These are phyloP conservation scores for Trichoderma harzianum DNA, from an alignment of 2,329 filamentous ascomycete genomes.

Conservation along the genomic window DNA sequence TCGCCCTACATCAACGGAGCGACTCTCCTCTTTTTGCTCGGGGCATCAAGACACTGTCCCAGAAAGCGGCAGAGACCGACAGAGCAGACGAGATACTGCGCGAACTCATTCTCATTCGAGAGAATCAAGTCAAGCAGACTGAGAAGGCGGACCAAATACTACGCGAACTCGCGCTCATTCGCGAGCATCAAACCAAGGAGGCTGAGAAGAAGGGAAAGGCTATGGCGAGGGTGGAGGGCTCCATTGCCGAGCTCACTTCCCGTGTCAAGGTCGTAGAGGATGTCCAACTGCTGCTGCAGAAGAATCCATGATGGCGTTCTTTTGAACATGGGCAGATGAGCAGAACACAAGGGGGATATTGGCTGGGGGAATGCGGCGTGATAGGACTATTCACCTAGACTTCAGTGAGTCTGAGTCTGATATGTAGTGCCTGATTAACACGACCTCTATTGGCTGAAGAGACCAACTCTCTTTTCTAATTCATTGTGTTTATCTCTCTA, in stretches of 20 bases:
- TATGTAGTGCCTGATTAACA: background rate
- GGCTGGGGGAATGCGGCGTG: background rate
- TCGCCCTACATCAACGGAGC: background rate
- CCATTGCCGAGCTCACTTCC: background rate
- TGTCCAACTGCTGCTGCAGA: background rate
- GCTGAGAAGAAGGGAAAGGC: background rate
- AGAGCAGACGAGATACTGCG: background rate
- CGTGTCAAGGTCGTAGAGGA: background rate
- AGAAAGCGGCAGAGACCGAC: background rate
- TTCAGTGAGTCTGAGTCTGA: background rate
- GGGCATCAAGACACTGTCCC: background rate
- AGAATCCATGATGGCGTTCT: background rate
- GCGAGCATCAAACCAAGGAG: background rate
- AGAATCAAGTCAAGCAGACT: background rate
- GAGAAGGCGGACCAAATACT: too few species aligned
- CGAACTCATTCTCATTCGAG: background rate
- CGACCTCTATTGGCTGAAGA: background rate
- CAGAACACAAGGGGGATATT: background rate
- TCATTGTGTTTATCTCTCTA: background rate
- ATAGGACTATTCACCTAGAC: background rate
- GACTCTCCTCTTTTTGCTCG: background rate
- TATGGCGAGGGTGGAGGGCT: background rate
- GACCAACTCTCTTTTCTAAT: background rate
- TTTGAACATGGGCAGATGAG: background rate
- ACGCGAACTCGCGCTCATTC: too few species aligned